Conservation (phyloP, 768 basidiomycete genomes). For the Amyloporia xantha region DNA sequence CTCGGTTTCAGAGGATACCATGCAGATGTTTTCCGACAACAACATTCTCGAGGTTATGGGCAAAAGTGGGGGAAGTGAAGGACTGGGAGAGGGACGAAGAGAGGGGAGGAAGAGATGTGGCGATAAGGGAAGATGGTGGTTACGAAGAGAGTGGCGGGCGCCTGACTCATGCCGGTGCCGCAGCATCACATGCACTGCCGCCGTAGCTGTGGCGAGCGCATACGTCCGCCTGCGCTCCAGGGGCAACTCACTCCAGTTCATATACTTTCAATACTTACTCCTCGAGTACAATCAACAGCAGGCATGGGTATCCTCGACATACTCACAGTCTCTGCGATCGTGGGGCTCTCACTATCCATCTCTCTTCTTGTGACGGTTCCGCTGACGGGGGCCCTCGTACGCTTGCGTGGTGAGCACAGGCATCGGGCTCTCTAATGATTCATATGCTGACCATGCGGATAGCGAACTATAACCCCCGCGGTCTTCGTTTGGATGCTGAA, state of each 20-base stretch:
- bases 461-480: constrained; percentile 53
- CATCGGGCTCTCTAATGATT: constrained; percentile 43
- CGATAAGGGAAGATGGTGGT: constrained; percentile 22
- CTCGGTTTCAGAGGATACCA: no score
- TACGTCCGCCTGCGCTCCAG: background rate
- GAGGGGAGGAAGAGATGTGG: background rate
- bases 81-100: no score
- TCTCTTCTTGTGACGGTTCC: constrained; percentile 50
- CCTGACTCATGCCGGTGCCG: background rate
- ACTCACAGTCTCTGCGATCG: constrained; percentile 24
- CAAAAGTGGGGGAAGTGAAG: no score
- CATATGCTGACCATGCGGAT: no score
- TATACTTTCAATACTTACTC: background rate
- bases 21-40: no score
- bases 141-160: constrained; percentile 8
- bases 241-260: background rate
- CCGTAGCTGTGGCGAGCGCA: background rate
- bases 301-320: background rate
- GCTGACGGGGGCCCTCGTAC: constrained; percentile 53
- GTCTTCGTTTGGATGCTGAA: constrained; percentile 72
- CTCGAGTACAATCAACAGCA: constrained; percentile 4
- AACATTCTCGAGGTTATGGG: no score
- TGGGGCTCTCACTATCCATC: constrained; percentile 46
- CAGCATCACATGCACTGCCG: background rate
- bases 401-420: constrained; percentile 51